These are phyloP conservation scores for Xylona heveae DNA, from an alignment of 495 filamentous ascomycete species.

Conservation along the genomic window DNA sequence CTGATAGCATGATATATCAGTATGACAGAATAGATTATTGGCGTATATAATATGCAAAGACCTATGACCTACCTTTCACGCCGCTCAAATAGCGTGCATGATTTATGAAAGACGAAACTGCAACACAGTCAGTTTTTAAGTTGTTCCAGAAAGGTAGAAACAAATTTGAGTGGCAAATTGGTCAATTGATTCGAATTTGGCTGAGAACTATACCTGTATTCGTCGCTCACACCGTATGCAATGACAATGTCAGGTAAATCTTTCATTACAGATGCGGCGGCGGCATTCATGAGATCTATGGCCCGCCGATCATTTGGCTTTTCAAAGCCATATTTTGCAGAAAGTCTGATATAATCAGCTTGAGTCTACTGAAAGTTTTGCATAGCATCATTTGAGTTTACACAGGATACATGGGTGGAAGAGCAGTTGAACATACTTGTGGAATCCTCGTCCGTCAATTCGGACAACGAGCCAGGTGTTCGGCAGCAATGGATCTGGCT, in stretches of 20 bases:
- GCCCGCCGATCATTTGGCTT: constrained; percentile 87
- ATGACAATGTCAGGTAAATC: constrained; percentile 71
- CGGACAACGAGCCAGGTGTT: constrained; percentile 90
- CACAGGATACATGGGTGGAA: constrained; percentile 1
- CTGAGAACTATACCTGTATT: constrained; percentile 50
- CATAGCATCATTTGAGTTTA: not conserved
- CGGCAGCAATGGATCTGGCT: constrained; percentile 52
- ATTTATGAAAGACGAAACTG: constrained; percentile 78
- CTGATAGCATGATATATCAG: constrained; percentile 18
- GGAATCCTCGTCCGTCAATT: constrained; percentile 81
- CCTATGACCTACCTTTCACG: constrained; percentile 41
- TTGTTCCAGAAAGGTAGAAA: not conserved
- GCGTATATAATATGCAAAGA: not conserved
- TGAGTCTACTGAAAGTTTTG: not conserved
- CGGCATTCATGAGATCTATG: constrained; percentile 84
- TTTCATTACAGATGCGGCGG: constrained; percentile 60
- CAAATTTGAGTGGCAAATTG: not conserved
- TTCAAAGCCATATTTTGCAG: constrained; percentile 57
- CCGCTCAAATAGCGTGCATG: constrained; percentile 63
- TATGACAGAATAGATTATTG: not conserved
- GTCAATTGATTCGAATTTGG: not conserved
- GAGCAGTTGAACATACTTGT: constrained; percentile 35
- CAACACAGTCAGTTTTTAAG: not conserved
- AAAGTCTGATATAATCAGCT: constrained; percentile 30
- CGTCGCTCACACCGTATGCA: constrained; percentile 84